Evolutionary conservation across 768 basidiomycete genomes (phyloP).

Genomic region (Peribolospora kevripleyi): DNA sequence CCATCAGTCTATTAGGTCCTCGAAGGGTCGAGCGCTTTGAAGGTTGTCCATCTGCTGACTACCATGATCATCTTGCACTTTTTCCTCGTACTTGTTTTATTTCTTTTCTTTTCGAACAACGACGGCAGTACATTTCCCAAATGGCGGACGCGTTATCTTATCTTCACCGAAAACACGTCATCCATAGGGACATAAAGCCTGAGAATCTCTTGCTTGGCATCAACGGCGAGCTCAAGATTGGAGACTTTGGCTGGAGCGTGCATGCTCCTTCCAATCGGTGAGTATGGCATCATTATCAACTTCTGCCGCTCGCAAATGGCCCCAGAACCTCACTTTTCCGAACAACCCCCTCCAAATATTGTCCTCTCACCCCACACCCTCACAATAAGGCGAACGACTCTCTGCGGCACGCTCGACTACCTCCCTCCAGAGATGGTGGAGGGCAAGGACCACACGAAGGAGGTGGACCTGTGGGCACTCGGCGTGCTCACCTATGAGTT

Average conservation of each 20-base stretch:
- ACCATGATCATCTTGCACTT: background rate
- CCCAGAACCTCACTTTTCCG: background rate
- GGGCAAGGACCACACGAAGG: slow-evolving; percentile 61
- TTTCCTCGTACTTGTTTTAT: background rate
- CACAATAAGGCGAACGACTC: slow-evolving; percentile 37
- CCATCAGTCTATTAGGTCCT: background rate
- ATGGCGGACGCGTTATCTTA: slow-evolving; percentile 92
- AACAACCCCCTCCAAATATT: too few relatives aligned
- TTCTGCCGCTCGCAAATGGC: background rate
- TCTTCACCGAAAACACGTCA: slow-evolving; percentile 84
- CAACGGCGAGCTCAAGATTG: slow-evolving; percentile 92
- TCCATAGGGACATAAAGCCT: slow-evolving; percentile 96
- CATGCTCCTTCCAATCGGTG: slow-evolving; percentile 70
- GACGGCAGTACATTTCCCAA: slow-evolving; percentile 65
- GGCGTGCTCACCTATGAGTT: slow-evolving; percentile 96
- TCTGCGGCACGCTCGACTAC: slow-evolving; percentile 91
- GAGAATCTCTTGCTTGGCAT: slow-evolving; percentile 86
- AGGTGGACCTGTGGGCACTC: slow-evolving; percentile 87
- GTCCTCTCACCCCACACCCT: background rate
- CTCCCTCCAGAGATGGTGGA: slow-evolving; percentile 98
- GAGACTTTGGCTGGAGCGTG: slow-evolving; percentile 95
- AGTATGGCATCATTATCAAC: background rate
- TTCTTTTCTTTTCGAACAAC: background rate
- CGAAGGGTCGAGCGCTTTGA: background rate
- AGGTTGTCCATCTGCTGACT: background rate